phyloP scores from a whole-genome alignment of 371 early-diverging fungal genomes.

The Mortierella sp. region DNA sequence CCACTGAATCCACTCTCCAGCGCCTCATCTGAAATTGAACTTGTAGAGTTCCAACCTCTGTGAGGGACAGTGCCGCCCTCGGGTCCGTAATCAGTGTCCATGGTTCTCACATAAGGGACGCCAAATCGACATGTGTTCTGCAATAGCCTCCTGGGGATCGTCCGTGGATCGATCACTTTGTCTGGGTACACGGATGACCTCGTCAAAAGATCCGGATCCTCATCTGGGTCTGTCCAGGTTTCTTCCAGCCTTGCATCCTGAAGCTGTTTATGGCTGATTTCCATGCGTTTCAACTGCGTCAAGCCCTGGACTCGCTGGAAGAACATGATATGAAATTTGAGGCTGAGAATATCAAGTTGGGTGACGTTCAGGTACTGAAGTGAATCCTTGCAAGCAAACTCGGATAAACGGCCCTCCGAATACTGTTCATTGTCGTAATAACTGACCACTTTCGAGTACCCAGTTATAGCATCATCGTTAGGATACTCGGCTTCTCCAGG shows the following conservation, averaged over 20 bases:
- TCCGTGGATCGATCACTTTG: slow-evolving; percentile 1
- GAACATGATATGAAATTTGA: slow-evolving; percentile 12
- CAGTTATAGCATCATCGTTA: neutral
- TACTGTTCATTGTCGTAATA: slow-evolving; percentile 1
- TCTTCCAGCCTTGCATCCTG: slow-evolving; percentile 22
- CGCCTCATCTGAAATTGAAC: neutral
- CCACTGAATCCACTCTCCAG: neutral
- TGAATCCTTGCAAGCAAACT: slow-evolving; percentile 5
- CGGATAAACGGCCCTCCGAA: neutral
- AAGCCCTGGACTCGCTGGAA: slow-evolving; percentile 12
- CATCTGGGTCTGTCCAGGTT: slow-evolving; percentile 8
- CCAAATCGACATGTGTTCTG: neutral
- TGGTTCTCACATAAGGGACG: neutral
- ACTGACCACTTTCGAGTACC: neutral
- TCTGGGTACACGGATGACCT: slow-evolving; percentile 8
- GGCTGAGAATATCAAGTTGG: slow-evolving; percentile 1
- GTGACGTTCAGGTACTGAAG: slow-evolving; percentile 10
- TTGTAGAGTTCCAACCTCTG: neutral
- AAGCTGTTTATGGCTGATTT: slow-evolving; percentile 12
- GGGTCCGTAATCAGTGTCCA: neutral
- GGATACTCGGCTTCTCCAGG: neutral
- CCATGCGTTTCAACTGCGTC: slow-evolving; percentile 3
- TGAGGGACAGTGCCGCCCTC: neutral
- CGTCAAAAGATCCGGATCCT: neutral
- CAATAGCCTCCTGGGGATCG: neutral